Evolutionary conservation across 2,329 filamentous ascomycete species (phyloP).

Genomic region (Bertia moriformis): DNA sequence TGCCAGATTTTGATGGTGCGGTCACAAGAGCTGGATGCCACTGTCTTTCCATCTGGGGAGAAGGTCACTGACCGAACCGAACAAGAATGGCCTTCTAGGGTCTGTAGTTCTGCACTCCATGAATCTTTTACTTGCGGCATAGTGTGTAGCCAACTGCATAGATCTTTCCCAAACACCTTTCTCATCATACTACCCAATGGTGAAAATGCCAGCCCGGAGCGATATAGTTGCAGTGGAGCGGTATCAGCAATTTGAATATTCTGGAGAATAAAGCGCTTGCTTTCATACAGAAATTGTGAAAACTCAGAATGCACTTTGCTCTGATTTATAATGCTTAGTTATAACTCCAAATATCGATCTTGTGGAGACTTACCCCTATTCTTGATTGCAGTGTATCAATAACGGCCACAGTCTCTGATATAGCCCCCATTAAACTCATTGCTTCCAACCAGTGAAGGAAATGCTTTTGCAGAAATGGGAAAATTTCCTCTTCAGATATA

Average conservation of each 20-base stretch:
- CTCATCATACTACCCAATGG: slow-evolving; percentile 11
- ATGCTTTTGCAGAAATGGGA: slow-evolving; percentile 7
- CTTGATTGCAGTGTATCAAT: slow-evolving; percentile 6
- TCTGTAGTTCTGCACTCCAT: slow-evolving; percentile 10
- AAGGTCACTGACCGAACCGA: slow-evolving; percentile 7
- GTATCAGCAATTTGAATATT: slow-evolving; percentile 9
- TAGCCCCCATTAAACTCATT: slow-evolving; percentile 8
- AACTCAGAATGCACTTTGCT: background rate
- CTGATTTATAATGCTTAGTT: no score
- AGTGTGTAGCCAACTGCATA: background rate
- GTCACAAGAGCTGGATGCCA: background rate
- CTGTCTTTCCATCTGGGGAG: slow-evolving; percentile 3
- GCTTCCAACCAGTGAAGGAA: slow-evolving; percentile 12
- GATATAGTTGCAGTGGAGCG: slow-evolving; percentile 19
- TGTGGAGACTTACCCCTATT: slow-evolving; percentile 3
- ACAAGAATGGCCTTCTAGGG: slow-evolving; percentile 8
- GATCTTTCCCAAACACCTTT: slow-evolving; percentile 2
- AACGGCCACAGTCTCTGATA: slow-evolving; percentile 7
- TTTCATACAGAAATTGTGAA: background rate
- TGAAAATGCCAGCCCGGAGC: slow-evolving; percentile 14
- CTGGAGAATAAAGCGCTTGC: slow-evolving; percentile 1
- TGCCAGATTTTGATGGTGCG: background rate
- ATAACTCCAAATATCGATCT: no score
- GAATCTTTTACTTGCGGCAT: background rate
- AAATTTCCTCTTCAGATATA: slow-evolving; percentile 2